These are phyloP conservation scores for Kodamaea sp. DNA, from an alignment of 1,139 yeast species.

Conservation along the genomic window DNA sequence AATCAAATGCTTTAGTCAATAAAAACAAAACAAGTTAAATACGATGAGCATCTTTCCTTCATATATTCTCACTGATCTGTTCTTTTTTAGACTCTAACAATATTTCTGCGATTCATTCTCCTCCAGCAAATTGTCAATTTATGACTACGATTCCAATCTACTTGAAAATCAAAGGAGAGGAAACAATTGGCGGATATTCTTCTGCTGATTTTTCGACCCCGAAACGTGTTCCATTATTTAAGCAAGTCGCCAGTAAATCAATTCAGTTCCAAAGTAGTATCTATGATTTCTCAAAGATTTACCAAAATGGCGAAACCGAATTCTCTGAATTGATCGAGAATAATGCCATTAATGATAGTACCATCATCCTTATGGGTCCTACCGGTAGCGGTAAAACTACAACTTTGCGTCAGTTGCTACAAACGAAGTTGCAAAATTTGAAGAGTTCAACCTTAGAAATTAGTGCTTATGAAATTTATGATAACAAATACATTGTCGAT, in stretches of 20 bases:
- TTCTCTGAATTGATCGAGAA: conserved; percentile 13
- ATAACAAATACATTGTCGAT: conserved; percentile 26
- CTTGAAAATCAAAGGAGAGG: conserved; percentile 22
- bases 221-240: conserved; percentile 9
- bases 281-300: conserved; percentile 23
- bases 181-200: background rate
- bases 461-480: conserved; percentile 31
- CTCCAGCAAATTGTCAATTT: background rate
- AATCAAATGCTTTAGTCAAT: no score
- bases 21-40: no score
- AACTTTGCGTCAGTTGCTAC: conserved; percentile 18
- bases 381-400: conserved; percentile 37
- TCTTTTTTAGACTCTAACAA: no score
- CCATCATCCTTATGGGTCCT: conserved; percentile 31
- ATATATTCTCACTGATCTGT: no score
- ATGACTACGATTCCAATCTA: conserved; percentile 21
- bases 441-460: conserved; percentile 13
- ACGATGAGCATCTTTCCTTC: no score
- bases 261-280: conserved; percentile 20
- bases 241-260: conserved; percentile 13
- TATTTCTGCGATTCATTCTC: no score
- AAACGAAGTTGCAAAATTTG: conserved; percentile 7
- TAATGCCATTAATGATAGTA: conserved; percentile 7
- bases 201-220: conserved; percentile 2
- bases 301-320: conserved; percentile 7